Evolutionary conservation across 2,329 filamentous ascomycete genomes (phyloP).

Genomic region (Apiospora aurea): DNA sequence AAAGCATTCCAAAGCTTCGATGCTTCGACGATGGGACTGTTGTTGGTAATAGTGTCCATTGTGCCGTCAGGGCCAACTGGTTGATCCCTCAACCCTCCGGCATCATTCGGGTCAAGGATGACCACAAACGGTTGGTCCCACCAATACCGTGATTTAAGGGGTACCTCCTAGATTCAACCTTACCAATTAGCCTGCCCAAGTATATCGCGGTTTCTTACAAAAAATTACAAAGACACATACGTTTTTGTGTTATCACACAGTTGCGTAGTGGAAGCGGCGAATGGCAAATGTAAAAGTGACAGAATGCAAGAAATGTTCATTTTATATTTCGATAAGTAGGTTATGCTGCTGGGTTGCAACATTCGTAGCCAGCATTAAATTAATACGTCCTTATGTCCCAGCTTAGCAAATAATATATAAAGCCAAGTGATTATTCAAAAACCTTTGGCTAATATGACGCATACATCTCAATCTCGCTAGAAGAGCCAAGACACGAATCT

Average conservation of each 20-base stretch:
- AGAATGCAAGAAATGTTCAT: neutral
- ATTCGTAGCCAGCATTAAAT: neutral
- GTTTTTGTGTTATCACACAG: no score
- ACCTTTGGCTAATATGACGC: neutral
- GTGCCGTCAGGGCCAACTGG: no score
- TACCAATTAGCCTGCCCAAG: neutral
- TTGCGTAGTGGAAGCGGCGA: neutral
- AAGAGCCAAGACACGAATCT: conserved; percentile 68
- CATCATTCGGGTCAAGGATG: no score
- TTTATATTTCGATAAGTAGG: neutral
- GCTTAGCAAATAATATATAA: neutral
- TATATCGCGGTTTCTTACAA: no score
- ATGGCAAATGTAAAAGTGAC: neutral
- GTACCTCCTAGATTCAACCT: neutral
- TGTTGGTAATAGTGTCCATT: no score
- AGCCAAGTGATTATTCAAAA: neutral
- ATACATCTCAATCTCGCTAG: conserved; percentile 44
- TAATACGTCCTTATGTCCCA: neutral
- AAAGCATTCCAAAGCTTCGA: no score
- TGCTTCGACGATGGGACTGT: no score
- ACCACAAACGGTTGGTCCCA: no score
- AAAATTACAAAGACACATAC: no score
- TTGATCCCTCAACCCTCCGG: no score
- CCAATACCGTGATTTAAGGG: no score
- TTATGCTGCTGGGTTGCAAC: neutral